A percentile compares a stretch with the other conserved stretches of the same genome.
Conservation (phyloP, 768 basidiomycete genomes). For the Daedalea quercina region DNA sequence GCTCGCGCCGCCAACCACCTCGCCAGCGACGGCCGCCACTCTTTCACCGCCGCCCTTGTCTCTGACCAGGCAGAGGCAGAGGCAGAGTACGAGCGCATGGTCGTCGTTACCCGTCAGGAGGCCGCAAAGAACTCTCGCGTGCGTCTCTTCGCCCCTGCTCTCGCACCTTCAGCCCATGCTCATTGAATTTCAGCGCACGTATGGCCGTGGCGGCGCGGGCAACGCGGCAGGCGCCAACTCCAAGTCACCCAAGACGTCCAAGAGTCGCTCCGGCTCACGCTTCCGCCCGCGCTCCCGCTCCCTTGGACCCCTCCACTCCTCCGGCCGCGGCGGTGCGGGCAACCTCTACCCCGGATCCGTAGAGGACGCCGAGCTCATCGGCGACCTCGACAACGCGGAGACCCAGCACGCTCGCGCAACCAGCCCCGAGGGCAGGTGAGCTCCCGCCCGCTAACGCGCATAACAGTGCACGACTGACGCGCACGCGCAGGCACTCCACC, state of each 20-base stretch:
- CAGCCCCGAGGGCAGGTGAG: slow-evolving; percentile 35
- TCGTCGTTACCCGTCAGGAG: slow-evolving; percentile 30
- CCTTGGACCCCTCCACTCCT: slow-evolving; percentile 32
- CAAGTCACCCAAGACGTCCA: slow-evolving; percentile 10
- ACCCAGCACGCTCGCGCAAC: slow-evolving; percentile 15
- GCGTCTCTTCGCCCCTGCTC: background rate
- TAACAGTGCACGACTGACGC: no score
- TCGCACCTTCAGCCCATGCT: background rate
- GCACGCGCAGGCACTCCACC: no score
- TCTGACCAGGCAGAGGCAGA: slow-evolving; percentile 15
- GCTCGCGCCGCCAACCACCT: slow-evolving; percentile 25
- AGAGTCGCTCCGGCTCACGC: slow-evolving; percentile 43
- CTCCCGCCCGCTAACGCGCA: no score
- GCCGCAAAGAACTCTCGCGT: slow-evolving; percentile 2
- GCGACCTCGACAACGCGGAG: slow-evolving; percentile 32
- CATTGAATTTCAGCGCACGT: slow-evolving; percentile 39
- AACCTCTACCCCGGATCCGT: slow-evolving; percentile 38
- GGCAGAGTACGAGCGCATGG: slow-evolving; percentile 30
- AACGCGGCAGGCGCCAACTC: slow-evolving; percentile 62
- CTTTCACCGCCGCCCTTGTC: slow-evolving; percentile 22
- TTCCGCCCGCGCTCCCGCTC: slow-evolving; percentile 31
- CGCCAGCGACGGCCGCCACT: slow-evolving; percentile 9
- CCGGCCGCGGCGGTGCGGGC: slow-evolving; percentile 59
- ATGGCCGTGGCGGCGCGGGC: slow-evolving; percentile 77
- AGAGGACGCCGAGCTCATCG: slow-evolving; percentile 17